Evolutionary conservation across 2,329 filamentous ascomycete genomes (phyloP), one percentile per base, ranked within the genome.

Genomic region (Triangularia verruculosa): DNA sequence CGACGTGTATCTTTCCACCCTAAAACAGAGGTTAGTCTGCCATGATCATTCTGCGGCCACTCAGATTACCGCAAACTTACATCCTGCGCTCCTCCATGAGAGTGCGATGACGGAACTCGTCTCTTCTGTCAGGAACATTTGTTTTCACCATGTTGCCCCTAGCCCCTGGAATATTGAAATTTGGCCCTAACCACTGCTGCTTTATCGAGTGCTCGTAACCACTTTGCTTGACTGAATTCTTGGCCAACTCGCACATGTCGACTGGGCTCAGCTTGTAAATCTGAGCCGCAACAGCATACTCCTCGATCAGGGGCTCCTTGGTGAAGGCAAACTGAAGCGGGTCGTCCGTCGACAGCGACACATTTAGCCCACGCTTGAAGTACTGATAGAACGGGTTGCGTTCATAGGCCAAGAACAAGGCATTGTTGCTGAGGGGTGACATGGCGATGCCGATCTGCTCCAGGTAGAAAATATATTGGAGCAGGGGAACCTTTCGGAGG

Each of bases 401-500:
- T 76, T 99, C 95, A 73, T 99, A 98, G 0, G 94, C 93, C 59
- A 99, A 80, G 79, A 99, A 99, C 30, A 99, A 79, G 0, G 95
- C 95, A 71, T 99, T 99, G 80, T 99, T 99, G 76, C 93, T 97
- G 54, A 99, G 83, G 2, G 95, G 95, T n/a, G 94, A 98, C 95
- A 99, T 99, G 66, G 95, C 95, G 67, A 99, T 95, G 63, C 95
- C 95, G 67, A 99, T 97, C 74, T 98, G 94, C 73, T 99, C 93
- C 20, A 99, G 86, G 72, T 99, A 99, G 79, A 97, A 99, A 58
- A 98, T 87, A 76, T 99, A 99, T 76, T 99, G 95, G 61, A 99
- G 79, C 65, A 99, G 79, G 1, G 95, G 95, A 2, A 98, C 93
- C 75, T 99, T 99, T 67, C 95, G 89, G 43, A 99, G 84, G 61